Percentiles rank a stretch among this genome's conserved stretches.
Evolutionary conservation across 2,329 filamentous ascomycete genomes (phyloP).

Genomic region (Scortechinia acanthostroma): DNA sequence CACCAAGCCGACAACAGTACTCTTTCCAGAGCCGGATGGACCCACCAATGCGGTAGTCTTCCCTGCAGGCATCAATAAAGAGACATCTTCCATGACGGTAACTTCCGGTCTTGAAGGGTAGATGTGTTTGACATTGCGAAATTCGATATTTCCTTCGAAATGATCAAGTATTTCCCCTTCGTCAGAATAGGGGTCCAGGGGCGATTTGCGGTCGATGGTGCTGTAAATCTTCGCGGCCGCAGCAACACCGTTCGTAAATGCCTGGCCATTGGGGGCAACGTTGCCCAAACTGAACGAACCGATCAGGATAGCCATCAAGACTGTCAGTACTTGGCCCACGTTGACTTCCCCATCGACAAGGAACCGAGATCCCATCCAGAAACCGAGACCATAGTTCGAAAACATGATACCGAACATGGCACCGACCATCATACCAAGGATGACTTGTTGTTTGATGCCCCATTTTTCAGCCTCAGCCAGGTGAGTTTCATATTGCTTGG

Average conservation of each 20-base stretch:
- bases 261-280: conserved; percentile 76
- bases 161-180: conserved; percentile 67
- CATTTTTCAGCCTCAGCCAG: conserved; percentile 66
- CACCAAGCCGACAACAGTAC: conserved; percentile 84
- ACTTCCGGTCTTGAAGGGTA: conserved; percentile 91
- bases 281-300: conserved; percentile 88
- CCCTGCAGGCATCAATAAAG: conserved; percentile 73
- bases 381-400: conserved; percentile 78
- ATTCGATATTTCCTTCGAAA: conserved; percentile 71
- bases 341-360: conserved; percentile 58
- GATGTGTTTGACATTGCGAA: conserved; percentile 81
- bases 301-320: conserved; percentile 85
- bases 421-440: conserved; percentile 72
- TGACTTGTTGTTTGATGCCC: conserved; percentile 70
- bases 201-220: conserved; percentile 83
- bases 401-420: conserved; percentile 79
- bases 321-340: conserved; percentile 71
- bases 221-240: conserved; percentile 87
- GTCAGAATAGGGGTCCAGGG: conserved; percentile 69
- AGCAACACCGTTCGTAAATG: conserved; percentile 75
- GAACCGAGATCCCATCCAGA: conserved; percentile 80
- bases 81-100: conserved; percentile 78
- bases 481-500: conserved; percentile 74
- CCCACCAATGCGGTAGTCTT: conserved; percentile 91
- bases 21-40: conserved; percentile 89